Conservation (phyloP, 345 rosid species). For the Corchorus capsularis region DNA sequence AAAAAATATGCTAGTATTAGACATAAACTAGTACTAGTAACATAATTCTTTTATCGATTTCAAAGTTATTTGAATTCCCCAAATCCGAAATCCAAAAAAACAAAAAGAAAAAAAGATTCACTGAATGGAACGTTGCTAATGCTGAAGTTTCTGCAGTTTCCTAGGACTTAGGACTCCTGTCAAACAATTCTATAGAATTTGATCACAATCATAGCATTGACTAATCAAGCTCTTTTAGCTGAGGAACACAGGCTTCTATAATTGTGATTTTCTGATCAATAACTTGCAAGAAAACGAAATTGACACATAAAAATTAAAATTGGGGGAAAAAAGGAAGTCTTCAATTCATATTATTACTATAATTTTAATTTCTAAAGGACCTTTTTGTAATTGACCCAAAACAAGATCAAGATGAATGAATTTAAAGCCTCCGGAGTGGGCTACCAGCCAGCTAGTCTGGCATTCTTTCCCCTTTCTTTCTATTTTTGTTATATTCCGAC, state of each 20-base stretch:
- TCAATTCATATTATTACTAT: no score
- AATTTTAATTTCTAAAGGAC: neutral
- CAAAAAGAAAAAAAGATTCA: neutral
- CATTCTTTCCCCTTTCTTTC: neutral
- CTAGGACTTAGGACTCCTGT: neutral
- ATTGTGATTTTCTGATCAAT: no score
- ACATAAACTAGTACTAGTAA: neutral
- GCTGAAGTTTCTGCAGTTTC: neutral
- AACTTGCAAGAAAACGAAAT: no score
- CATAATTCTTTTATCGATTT: neutral
- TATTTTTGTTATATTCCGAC: neutral
- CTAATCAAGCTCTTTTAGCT: no score
- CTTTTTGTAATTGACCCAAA: neutral
- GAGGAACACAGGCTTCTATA: no score
- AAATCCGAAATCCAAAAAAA: neutral
- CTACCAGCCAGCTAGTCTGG: neutral
- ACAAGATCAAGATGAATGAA: neutral
- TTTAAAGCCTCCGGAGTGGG: conserved; percentile 1
- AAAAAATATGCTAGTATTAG: conserved; percentile 23
- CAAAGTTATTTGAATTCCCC: neutral
- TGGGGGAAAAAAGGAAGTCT: no score
- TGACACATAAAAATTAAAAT: no score
- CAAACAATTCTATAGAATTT: neutral
- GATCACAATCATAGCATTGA: neutral
- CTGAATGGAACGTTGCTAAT: neutral